Evolutionary conservation across 805 yeast genomes (phyloP), one percentile per base, ranked within the genome.

Genomic region (Lipomyces oligophaga): DNA sequence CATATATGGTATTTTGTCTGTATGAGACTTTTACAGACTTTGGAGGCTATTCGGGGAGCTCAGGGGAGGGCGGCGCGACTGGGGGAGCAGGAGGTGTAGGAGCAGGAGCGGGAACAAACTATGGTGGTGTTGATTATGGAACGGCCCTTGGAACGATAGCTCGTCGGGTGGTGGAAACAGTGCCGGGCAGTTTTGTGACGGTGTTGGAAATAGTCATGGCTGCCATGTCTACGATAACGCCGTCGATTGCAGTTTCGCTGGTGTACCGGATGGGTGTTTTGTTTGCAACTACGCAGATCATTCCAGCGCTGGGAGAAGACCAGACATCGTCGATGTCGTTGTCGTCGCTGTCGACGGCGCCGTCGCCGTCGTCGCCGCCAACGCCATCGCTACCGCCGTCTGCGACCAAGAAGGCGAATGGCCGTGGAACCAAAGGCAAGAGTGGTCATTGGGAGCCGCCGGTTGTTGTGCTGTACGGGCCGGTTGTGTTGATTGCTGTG

Each of bases 21-120:
- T 93, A 93, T 65, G 94, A 89, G 62, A 80, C 95, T 2, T 87
- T 90, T 59, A 96, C 97, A 0, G 88, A 85, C 58, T 74, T 90
- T 54, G 82, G 89, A 5, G 43, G 60, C n/a, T n/a, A n/a, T n/a
- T n/a, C n/a, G n/a, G n/a, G n/a, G n/a, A n/a, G n/a, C n/a, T n/a
- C 20, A 15, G 39, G 33, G 21, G 37, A 31, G 25, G n/a, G n/a
- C n/a, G n/a, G n/a, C n/a, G n/a, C n/a, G n/a, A n/a, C 3, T 18
- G 21, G 36, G 25, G 30, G 16, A 32, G 37, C 19, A 21, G 30
- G 19, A 24, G 22, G 31, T 15, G 28, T 22, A 35, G 5, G n/a
- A 26, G 30, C 30, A 8, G 11, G 30, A 13, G 30, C 8, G 38
- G n/a, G 11, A 24, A 36, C n/a, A n/a, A n/a, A n/a, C n/a, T n/a